Evolutionary conservation across 129 eudicot species (phyloP), one percentile per base, ranked within the genome.

Genomic region (Artemisia annua): DNA sequence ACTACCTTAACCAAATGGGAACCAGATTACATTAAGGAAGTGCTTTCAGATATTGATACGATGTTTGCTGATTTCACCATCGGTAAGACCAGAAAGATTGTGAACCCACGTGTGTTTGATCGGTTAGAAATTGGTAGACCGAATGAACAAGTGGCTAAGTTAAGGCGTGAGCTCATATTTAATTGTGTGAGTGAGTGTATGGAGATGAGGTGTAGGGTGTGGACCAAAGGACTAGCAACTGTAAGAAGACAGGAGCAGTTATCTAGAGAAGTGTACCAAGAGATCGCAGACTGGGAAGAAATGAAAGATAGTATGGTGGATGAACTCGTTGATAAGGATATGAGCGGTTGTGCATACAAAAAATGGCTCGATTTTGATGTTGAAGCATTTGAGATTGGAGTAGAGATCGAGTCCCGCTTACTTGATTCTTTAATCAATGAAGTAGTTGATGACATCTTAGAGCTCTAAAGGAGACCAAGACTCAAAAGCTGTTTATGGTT

Each of bases 301-400:
- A 69, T 88, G 91, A 87, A 85, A 46, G 83, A 90, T 35, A 76
- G 79, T 61, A 88, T 86, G 97, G 99, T 94, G 17, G 99, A 94
- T 74, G 99, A 90, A 73, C 91, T 94, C 19, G 89, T 94, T 6
- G 97, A 90, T 59, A 80, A 71, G 80, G 99, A 94, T 72, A 94
- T 94, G 99, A 90, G 96, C 70, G 82, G 89, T 74, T 56, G 70
- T 28, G 35, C 64, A 30, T 90, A 96, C 54, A 87, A 57, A 64
- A 87, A 54, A 76, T 94, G 99, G 99, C 82, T 87, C 16, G 89
- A 90, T 63, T 90, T 43, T 58, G 91, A 87, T 13, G 78, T 79
- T 1, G 97, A 94, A 72, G 90, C 66, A 48, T 77, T 81, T 60
- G 92, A 84, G 57, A 75, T 87, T 24, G 97, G 99, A 78, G 74